Conservation (phyloP, 208 protist genomes). For the Phytomonas sp. region DNA sequence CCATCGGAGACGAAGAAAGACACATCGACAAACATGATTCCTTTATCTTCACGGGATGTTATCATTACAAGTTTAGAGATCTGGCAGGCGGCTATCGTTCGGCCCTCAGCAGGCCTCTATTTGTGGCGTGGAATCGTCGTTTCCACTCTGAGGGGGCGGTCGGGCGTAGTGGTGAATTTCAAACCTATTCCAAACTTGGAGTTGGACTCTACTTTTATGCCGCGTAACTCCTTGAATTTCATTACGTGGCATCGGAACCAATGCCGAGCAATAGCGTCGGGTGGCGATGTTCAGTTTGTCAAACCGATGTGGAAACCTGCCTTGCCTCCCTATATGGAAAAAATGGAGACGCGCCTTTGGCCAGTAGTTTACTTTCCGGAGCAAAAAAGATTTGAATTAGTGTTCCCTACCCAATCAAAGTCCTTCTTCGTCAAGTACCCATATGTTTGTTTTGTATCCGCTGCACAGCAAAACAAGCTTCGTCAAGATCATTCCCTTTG, state of each 20-base stretch:
- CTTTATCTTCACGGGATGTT: neutral
- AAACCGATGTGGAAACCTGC: slow-evolving; percentile 15
- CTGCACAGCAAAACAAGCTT: slow-evolving; percentile 14
- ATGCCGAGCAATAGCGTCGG: neutral
- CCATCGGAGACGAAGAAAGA: neutral
- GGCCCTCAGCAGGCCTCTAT: slow-evolving; percentile 12
- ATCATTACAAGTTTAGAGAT: slow-evolving; percentile 21
- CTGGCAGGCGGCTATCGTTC: slow-evolving; percentile 29
- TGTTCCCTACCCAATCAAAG: slow-evolving; percentile 15
- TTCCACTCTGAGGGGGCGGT: slow-evolving; percentile 18
- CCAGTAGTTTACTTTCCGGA: slow-evolving; percentile 25
- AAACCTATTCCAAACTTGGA: slow-evolving; percentile 14
- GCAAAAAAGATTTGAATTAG: slow-evolving; percentile 11
- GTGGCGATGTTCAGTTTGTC: neutral
- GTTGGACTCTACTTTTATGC: slow-evolving; percentile 4
- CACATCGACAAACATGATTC: neutral
- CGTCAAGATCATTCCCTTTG: neutral
- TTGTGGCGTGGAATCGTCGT: slow-evolving; percentile 28
- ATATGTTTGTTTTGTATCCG: slow-evolving; percentile 22
- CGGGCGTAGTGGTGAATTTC: slow-evolving; percentile 29
- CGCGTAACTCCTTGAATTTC: slow-evolving; percentile 6
- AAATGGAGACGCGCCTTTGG: slow-evolving; percentile 16
- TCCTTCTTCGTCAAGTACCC: slow-evolving; percentile 18
- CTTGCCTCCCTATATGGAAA: slow-evolving; percentile 19
- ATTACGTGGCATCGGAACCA: slow-evolving; percentile 15